Base-by-base conservation (phyloP, 2,329 filamentous ascomycete genomes). In the Dothidotthia symphoricarpi region DNA sequence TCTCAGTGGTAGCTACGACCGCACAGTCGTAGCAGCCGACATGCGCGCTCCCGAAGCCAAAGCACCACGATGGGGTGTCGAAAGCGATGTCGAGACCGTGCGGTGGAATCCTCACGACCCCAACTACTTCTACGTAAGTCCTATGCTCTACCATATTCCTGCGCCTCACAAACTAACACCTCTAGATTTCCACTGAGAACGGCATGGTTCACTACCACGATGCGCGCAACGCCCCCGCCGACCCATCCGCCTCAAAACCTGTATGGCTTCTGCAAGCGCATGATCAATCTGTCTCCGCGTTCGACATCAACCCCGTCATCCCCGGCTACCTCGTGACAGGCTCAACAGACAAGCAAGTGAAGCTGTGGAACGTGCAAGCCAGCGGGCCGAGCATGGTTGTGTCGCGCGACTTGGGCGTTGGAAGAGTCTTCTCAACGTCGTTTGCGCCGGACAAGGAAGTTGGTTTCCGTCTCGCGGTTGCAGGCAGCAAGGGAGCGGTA, bases 261-360 rank as follows among this genome's bases (percentile, higher is more conserved):
- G 79, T 94, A 10, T 98, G 93, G 93, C 89, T 87, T 28, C 75
- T 98, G 35, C 93, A 98, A 71, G 93, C 93, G 12, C 93, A 98
- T 72, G 89, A 96, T 64, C 83, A 91, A 67, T 87, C 88, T 3
- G 78, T 97, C 29, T 95, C 89, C 7, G 83, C 88, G 1, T 96
- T 98, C 65, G 90, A 95, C 66, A 80, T 97, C 70, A 97, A 96
- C 74, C 77, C 83, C 3, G 74, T 83, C 33, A 88, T 98, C 43
- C 91, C 93, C 1, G 93, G 93, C 28, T 96, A 88, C 76, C 80
- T 98, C 69, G 93, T 82, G 11, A 97, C 93, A 0, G 93, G 90
- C 3, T 95, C 89, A 2, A 90, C 87, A 11, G 93, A 98, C 74
- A 91, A 88, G 74, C 87, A 85, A 5, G 89, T 97, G 56, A 98